Conservation (phyloP, 192 early-diverging fungal genomes). For the Backusella tarrabulga region DNA sequence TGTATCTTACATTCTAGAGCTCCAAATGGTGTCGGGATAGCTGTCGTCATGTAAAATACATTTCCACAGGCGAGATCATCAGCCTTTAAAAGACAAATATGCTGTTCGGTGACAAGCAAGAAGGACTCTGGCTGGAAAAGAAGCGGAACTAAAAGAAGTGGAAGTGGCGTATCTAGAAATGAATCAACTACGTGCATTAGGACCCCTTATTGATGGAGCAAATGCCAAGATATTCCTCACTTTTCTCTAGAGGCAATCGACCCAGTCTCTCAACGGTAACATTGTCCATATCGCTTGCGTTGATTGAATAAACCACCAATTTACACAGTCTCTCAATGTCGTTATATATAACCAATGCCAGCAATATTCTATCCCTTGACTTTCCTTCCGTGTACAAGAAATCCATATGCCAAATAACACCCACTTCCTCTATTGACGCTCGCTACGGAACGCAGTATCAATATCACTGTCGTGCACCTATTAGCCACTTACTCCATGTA, state of each 20-base stretch:
- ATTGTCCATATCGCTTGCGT: constrained; percentile 15
- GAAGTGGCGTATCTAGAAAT: constrained; percentile 23
- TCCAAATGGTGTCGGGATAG: constrained; percentile 1
- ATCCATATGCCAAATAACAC: constrained; percentile 37
- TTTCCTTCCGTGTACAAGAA: constrained; percentile 20
- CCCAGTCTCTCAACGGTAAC: constrained; percentile 18
- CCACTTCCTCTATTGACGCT: constrained; percentile 25
- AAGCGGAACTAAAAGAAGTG: constrained; percentile 25
- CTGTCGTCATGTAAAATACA: constrained; percentile 11
- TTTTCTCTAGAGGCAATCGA: constrained; percentile 26
- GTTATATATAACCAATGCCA: constrained; percentile 17
- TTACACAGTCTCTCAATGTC: constrained; percentile 26
- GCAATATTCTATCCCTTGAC: constrained; percentile 3
- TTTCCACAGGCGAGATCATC: constrained; percentile 31
- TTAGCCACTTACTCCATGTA: constrained; percentile 14
- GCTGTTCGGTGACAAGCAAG: constrained; percentile 29
- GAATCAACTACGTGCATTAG: not conserved
- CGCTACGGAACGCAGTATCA: constrained; percentile 5
- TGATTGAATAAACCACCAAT: constrained; percentile 21
- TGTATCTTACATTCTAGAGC: not conserved
- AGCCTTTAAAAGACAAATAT: constrained; percentile 13
- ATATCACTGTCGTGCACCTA: not conserved
- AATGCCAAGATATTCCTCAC: not conserved
- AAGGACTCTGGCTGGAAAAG: constrained; percentile 13
- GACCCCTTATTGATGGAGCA: not conserved